Conservation (phyloP, 2,329 filamentous ascomycete species). For the Penicillium oxalicum region DNA sequence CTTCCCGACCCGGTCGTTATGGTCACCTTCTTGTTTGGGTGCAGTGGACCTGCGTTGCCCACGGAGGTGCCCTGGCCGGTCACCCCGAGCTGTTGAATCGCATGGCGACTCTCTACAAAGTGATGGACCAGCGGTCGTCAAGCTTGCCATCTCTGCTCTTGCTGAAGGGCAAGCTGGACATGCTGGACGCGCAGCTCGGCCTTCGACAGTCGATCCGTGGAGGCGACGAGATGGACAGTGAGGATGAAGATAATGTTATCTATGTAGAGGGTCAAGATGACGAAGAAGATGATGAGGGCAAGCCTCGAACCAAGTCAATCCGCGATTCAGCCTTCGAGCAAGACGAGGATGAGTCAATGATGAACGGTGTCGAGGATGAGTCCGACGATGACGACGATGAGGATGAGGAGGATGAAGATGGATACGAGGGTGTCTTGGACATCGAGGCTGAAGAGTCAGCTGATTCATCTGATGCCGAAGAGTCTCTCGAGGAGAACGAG, state of each 20-base stretch:
- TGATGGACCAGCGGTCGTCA: slow-evolving; percentile 78
- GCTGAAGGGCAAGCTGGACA: slow-evolving; percentile 90
- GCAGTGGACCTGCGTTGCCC: slow-evolving; percentile 86
- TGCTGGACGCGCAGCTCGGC: slow-evolving; percentile 85
- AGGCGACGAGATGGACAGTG: slow-evolving; percentile 35
- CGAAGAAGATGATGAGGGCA: slow-evolving; percentile 39
- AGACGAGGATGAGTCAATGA: slow-evolving; percentile 39
- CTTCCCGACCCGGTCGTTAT: slow-evolving; percentile 80
- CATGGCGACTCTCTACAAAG: slow-evolving; percentile 72
- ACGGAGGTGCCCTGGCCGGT: slow-evolving; percentile 83
- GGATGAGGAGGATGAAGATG: slow-evolving; percentile 50
- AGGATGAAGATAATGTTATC: slow-evolving; percentile 68
- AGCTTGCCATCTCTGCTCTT: slow-evolving; percentile 76
- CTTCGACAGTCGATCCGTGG: slow-evolving; percentile 65
- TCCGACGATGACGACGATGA: slow-evolving; percentile 47
- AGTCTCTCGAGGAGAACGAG: slow-evolving; percentile 55
- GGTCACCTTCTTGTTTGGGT: slow-evolving; percentile 92
- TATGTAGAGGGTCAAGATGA: slow-evolving; percentile 80
- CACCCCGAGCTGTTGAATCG: slow-evolving; percentile 77
- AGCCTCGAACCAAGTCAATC: slow-evolving; percentile 34
- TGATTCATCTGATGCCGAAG: slow-evolving; percentile 40
- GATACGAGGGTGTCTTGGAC: slow-evolving; percentile 39
- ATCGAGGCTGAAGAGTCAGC: slow-evolving; percentile 41
- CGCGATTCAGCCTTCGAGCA: slow-evolving; percentile 31
- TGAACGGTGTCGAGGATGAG: slow-evolving; percentile 37